Conservation (phyloP, 2,329 filamentous ascomycete species). For the Venturia asperata region DNA sequence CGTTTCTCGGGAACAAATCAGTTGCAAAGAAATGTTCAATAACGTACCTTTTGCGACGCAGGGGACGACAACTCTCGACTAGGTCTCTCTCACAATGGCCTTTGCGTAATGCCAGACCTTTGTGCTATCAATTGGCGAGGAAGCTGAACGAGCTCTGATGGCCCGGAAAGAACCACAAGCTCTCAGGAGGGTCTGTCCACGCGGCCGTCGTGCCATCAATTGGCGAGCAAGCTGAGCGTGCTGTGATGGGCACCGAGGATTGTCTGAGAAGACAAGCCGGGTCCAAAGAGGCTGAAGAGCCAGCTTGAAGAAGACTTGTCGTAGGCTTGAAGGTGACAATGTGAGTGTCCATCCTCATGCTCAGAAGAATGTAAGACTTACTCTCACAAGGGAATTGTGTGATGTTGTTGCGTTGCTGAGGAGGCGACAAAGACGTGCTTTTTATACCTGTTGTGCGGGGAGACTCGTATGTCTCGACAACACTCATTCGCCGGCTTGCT, state of each 20-base stretch:
- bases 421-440: not conserved
- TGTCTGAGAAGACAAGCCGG: not conserved
- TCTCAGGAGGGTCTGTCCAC: not conserved
- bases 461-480: not conserved
- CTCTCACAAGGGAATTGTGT: not conserved
- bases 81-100: too few species aligned
- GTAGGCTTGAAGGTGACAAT: not conserved
- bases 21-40: not conserved
- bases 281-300: not conserved
- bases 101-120: not conserved
- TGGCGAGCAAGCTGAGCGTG: not conserved
- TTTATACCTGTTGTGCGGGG: not conserved
- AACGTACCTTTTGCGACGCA: not conserved
- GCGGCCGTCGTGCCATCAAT: not conserved
- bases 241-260: too few species aligned
- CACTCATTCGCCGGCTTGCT: not conserved
- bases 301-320: not conserved
- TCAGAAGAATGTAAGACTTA: not conserved
- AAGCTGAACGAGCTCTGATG: not conserved
- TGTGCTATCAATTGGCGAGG: not conserved
- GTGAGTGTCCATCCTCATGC: not conserved
- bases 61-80: too few species aligned
- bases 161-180: not conserved
- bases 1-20: not conserved
- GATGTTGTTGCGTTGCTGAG: not conserved